Evolutionary conservation across 2,329 filamentous ascomycete genomes (phyloP).

Genomic region (Alternaria ethzedia): DNA sequence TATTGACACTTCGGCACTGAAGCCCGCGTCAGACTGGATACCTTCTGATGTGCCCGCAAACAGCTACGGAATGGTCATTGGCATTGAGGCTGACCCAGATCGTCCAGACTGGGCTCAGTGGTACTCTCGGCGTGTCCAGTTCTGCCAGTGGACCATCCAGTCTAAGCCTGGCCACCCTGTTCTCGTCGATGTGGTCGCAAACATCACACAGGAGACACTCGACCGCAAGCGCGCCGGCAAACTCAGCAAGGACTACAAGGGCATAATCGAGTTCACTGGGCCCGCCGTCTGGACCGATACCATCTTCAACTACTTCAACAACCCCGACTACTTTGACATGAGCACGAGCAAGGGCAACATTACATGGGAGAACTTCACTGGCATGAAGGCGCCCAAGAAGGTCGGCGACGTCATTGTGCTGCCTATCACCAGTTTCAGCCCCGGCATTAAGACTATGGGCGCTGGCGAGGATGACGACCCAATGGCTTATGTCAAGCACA

Average conservation of each 20-base stretch:
- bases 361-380: conserved; percentile 87
- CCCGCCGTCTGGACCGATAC: conserved; percentile 93
- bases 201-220: conserved; percentile 83
- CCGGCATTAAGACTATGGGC: conserved; percentile 91
- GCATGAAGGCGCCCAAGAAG: conserved; percentile 81
- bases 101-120: conserved; percentile 90
- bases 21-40: conserved; percentile 86
- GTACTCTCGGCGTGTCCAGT: conserved; percentile 96
- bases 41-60: conserved; percentile 77
- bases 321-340: conserved; percentile 86
- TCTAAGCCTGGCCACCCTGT: conserved; percentile 93
- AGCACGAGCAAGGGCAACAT: conserved; percentile 72
- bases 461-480: conserved; percentile 87
- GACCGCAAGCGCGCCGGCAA: conserved; percentile 71
- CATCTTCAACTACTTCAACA: conserved; percentile 93
- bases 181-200: conserved; percentile 82
- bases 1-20: conserved; percentile 88
- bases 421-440: conserved; percentile 96
- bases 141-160: conserved; percentile 99
- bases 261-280: conserved; percentile 91
- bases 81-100: conserved; percentile 96
- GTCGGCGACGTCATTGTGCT: conserved; percentile 92
- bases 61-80: conserved; percentile 84
- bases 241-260: conserved; percentile 71
- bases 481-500: conserved; percentile 97